Base-by-base conservation (phyloP, 129 eudicot genomes). In the Silybum marianum region DNA sequence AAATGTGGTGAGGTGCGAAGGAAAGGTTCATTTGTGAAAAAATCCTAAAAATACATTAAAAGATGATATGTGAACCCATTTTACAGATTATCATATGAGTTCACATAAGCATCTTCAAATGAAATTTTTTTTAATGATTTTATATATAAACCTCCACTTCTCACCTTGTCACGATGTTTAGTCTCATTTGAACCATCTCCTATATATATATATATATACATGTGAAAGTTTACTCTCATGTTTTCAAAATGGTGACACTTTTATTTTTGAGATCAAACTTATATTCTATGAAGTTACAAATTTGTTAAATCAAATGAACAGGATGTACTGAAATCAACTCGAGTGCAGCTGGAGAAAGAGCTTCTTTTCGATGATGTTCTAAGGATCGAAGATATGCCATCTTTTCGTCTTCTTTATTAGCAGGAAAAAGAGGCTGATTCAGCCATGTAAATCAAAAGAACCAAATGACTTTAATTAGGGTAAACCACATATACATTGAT, bases 311-410 rank as follows among this genome's bases (percentile, higher is more conserved):
- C 7, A 14, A 14, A 1, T 18, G 7, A 14, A 46, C 74, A 91
- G 98, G 95, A 91, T 32, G 83, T 93, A 60, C 42, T 91, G 69
- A 89, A 81, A 82, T 86, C 86, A 13, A 88, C 95, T 2, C 84
- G 93, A 46, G 83, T 80, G 46, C 98, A 93, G 83, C 86, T 93
- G 78, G 97, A 93, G 83, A 90, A 86, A 78, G 98, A 93, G 80
- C 89, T 93, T 80, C 82, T 93, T 23, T 69, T 93, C 91, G 97
- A 86, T 5, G 93, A 90, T 75, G 97, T 93, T 63, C 39, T 87
- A 40, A 77, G 91, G 75, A 93, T 93, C 3, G 97, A 93, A 80
- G 97, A 93, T 85, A 93, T 93, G 97, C 98, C 98, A 79, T 93
- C 97, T 67, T 93, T 74, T 77, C 70, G 83, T 84, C 95, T 93